Conservation (phyloP, 192 early-diverging fungal genomes). For the Coemansia sp. region DNA sequence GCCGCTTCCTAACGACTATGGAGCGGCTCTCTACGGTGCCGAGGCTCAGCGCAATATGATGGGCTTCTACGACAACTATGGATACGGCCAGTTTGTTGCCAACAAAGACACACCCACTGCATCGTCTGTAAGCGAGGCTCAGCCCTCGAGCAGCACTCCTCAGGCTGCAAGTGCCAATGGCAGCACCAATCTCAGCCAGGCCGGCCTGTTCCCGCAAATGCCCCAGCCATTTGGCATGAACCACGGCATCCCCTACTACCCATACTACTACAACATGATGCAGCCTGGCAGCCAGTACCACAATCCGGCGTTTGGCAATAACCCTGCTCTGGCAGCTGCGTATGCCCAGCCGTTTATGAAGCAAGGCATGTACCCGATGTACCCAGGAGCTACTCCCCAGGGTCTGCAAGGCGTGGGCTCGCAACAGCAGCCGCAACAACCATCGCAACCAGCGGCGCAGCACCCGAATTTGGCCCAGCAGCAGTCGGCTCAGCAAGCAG, state of each 20-base stretch:
- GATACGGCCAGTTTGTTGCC: conserved; percentile 48
- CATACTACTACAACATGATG: conserved; percentile 68
- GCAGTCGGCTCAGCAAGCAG: conserved; percentile 20
- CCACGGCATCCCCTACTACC: conserved; percentile 75
- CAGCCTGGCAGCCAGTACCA: conserved; percentile 79
- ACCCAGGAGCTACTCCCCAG: conserved; percentile 47
- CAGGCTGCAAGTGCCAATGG: conserved; percentile 59
- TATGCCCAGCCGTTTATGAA: conserved; percentile 92
- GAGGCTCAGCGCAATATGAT: conserved; percentile 68
- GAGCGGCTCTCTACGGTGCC: conserved; percentile 60
- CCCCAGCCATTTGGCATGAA: conserved; percentile 56
- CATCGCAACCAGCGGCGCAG: conserved; percentile 32
- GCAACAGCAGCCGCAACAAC: conserved; percentile 39
- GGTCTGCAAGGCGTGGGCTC: conserved; percentile 29
- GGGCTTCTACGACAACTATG: conserved; percentile 54
- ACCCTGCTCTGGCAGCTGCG: conserved; percentile 57
- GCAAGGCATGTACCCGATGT: conserved; percentile 88
- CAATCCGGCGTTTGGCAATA: conserved; percentile 69
- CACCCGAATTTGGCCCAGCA: conserved; percentile 41
- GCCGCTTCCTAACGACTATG: conserved; percentile 57
- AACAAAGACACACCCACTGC: conserved; percentile 37
- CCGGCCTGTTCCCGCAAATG: conserved; percentile 52
- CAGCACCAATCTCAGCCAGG: conserved; percentile 46
- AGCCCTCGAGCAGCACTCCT: conserved; percentile 56
- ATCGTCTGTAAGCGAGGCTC: conserved; percentile 36